phyloP scores from a whole-genome alignment of 352 stramenopile species.

The Phytophthora litchii region DNA sequence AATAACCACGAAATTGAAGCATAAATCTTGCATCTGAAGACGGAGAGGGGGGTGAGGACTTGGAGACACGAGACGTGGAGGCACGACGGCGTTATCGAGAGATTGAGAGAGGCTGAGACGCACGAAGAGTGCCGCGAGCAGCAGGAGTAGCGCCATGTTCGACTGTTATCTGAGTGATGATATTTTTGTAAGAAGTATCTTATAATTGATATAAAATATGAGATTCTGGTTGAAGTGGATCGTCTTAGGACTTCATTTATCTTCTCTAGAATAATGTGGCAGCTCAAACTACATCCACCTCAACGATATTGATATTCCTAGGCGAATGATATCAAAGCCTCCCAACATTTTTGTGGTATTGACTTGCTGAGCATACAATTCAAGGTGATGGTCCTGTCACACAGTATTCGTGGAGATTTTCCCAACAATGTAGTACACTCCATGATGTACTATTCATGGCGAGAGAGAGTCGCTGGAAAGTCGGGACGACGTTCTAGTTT shows the following conservation, averaged over 20 bases:
- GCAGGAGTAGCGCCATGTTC: conserved; percentile 14
- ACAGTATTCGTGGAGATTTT: no score
- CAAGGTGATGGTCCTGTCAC: no score
- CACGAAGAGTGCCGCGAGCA: conserved; percentile 8
- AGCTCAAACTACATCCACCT: no score
- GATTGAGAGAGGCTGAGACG: not conserved
- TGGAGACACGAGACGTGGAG: conserved; percentile 2
- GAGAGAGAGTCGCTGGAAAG: no score
- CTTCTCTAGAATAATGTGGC: not conserved
- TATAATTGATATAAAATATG: not conserved
- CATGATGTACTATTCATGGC: no score
- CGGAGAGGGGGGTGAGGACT: not conserved
- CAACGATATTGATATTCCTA: no score
- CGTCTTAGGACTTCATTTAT: no score
- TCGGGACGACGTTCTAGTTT: no score
- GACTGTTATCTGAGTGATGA: not conserved
- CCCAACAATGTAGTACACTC: no score
- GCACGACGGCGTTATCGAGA: not conserved
- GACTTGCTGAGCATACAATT: no score
- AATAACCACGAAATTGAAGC: conserved; percentile 44
- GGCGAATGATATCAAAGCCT: no score
- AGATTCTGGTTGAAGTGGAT: not conserved
- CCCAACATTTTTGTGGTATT: no score
- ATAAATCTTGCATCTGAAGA: conserved; percentile 34
- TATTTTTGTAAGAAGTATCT: not conserved